These are phyloP conservation scores for Lachancea waltii DNA, from an alignment of 805 yeast genomes.

Conservation along the genomic window DNA sequence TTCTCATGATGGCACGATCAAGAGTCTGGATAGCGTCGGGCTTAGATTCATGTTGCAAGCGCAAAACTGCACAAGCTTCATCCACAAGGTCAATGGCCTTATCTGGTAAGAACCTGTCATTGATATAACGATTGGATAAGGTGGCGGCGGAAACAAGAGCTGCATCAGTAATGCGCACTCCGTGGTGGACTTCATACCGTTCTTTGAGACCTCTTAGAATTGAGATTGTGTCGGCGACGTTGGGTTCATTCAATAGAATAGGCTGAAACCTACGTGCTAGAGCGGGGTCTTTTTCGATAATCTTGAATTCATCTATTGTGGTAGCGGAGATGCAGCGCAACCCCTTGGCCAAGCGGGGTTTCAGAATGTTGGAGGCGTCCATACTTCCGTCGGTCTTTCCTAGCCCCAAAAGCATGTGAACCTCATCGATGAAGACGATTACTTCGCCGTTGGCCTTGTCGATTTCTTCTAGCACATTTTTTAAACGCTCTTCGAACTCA, in stretches of 20 bases:
- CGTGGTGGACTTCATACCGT: conserved; percentile 93
- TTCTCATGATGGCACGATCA: conserved; percentile 86
- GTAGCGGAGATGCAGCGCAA: conserved; percentile 96
- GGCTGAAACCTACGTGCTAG: conserved; percentile 91
- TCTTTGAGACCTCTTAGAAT: conserved; percentile 91
- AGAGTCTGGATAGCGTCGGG: conserved; percentile 90
- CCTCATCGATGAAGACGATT: conserved; percentile 83
- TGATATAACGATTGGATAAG: conserved; percentile 80
- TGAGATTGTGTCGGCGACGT: conserved; percentile 84
- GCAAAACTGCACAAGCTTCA: conserved; percentile 92
- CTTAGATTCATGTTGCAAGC: conserved; percentile 93
- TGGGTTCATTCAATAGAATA: conserved; percentile 78
- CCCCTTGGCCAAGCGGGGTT: conserved; percentile 93
- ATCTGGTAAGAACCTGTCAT: conserved; percentile 88
- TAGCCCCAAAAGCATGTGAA: conserved; percentile 80
- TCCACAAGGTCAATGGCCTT: conserved; percentile 95
- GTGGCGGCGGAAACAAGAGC: conserved; percentile 93
- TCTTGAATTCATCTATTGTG: conserved; percentile 88
- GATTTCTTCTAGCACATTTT: conserved; percentile 73
- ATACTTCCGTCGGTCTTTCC: conserved; percentile 94
- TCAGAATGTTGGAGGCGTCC: conserved; percentile 88
- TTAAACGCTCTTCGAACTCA: conserved; percentile 88
- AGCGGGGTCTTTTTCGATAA: conserved; percentile 95
- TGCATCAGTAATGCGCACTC: conserved; percentile 87
- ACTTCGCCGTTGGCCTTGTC: conserved; percentile 70